Evolutionary conservation across 1,139 yeast genomes (phyloP).

Genomic region (Pichia sp.): DNA sequence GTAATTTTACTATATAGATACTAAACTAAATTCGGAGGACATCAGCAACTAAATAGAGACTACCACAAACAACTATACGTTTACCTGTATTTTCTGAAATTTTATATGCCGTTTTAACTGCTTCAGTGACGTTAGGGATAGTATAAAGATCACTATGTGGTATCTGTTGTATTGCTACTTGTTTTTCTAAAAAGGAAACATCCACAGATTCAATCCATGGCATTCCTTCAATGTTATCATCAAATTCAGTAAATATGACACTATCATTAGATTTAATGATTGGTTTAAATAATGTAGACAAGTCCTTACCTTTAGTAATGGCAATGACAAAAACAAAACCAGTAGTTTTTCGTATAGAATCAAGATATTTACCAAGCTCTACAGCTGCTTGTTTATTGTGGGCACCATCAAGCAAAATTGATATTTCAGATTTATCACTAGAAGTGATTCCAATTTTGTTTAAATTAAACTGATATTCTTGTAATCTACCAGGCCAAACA

Average conservation of each 20-base stretch:
- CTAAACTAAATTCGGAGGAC: constrained; percentile 36
- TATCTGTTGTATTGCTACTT: constrained; percentile 33
- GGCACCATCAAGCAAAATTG: constrained; percentile 67
- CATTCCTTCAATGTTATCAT: constrained; percentile 68
- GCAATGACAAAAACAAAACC: constrained; percentile 63
- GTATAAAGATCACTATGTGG: constrained; percentile 26
- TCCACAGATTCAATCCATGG: constrained; percentile 60
- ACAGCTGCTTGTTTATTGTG: constrained; percentile 82
- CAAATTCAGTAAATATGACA: constrained; percentile 58
- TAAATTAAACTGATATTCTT: constrained; percentile 29
- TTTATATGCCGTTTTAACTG: constrained; percentile 20
- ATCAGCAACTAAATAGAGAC: constrained; percentile 71
- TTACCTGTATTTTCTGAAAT: constrained; percentile 10
- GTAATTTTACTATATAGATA: not conserved
- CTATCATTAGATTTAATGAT: constrained; percentile 47
- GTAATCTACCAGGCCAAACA: constrained; percentile 62
- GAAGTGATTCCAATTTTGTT: not conserved
- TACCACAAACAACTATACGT: constrained; percentile 58
- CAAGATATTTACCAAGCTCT: constrained; percentile 48
- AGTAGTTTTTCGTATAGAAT: constrained; percentile 19
- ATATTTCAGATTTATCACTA: not conserved
- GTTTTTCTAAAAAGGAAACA: not conserved
- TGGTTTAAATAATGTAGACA: constrained; percentile 45
- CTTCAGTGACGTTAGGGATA: constrained; percentile 16
- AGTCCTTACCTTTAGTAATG: constrained; percentile 66